phyloP scores from a whole-genome alignment of 352 stramenopile species.

The Phytophthora nicotianae region DNA sequence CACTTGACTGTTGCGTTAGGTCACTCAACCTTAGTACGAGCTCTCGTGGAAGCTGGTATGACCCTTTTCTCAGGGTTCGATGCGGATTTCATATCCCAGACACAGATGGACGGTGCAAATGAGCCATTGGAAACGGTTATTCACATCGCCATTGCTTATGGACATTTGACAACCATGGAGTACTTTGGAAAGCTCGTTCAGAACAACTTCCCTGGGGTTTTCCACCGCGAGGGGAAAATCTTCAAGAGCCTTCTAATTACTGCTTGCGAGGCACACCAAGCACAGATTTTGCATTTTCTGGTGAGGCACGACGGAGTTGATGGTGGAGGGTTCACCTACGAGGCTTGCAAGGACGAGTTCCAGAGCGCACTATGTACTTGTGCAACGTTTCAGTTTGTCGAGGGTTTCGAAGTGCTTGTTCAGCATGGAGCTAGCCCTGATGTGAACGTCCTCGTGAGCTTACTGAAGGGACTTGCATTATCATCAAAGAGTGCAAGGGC shows the following conservation, averaged over 20 bases:
- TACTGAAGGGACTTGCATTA: slow-evolving; percentile 35
- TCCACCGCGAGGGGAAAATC: slow-evolving; percentile 43
- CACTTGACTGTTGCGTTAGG: slow-evolving; percentile 47
- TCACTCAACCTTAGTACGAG: slow-evolving; percentile 34
- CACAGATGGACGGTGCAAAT: slow-evolving; percentile 9
- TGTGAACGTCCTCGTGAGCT: slow-evolving; percentile 36
- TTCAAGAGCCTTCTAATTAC: slow-evolving; percentile 52
- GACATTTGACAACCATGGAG: slow-evolving; percentile 48
- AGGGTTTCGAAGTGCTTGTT: slow-evolving; percentile 48
- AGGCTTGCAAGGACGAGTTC: slow-evolving; percentile 46
- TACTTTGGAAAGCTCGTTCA: slow-evolving; percentile 50
- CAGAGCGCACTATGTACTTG: slow-evolving; percentile 43
- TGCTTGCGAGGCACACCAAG: slow-evolving; percentile 43
- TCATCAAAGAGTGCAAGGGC: slow-evolving; percentile 7
- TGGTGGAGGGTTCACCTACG: slow-evolving; percentile 48
- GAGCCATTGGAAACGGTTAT: slow-evolving; percentile 44
- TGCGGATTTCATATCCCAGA: background rate
- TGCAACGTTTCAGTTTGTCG: slow-evolving; percentile 42
- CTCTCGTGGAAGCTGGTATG: slow-evolving; percentile 53
- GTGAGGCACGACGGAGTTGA: slow-evolving; percentile 27
- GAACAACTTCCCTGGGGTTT: slow-evolving; percentile 51
- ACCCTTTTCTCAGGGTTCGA: slow-evolving; percentile 38
- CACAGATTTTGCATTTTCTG: slow-evolving; percentile 46
- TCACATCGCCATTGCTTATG: slow-evolving; percentile 54
- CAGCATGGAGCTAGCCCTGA: slow-evolving; percentile 39